Evolutionary conservation across 2,329 filamentous ascomycete genomes (phyloP), one percentile per base, ranked within the genome.

Genomic region (Thelonectria blattea): DNA sequence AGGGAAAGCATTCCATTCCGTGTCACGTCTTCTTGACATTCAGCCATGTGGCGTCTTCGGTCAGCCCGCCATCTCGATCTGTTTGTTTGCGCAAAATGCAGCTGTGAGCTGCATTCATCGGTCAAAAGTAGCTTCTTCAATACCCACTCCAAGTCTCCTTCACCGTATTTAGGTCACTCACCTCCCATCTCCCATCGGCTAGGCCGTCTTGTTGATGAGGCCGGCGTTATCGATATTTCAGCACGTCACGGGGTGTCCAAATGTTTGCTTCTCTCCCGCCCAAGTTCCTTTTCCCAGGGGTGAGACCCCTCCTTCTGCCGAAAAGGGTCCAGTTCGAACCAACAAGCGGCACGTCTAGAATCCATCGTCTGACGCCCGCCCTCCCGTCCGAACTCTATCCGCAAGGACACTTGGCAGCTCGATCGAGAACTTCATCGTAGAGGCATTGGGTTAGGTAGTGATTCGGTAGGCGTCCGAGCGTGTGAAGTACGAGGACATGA

Each of bases 291-390:
- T 30, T 30, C 27, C 27, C 27, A 30, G 27, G 27, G 27, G 22
- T 24, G 27, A 30, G 27, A 30, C 27, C 27, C 27, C 27, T 30
- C 27, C 27, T 4, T 30, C 27, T 58, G 63, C 61, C 58, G 56
- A 27, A 60, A 37, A 12, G 41, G 20, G 45, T 53, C 58, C 46
- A 60, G 59, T 63, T 63, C 47, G 53, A 59, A 57, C 46, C 55
- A 51, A 51, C 52, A 37, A 14, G 34, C 34, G 51, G 55, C 22
- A 24, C 49, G 57, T 59, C 52, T 58, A 55, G 52, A 24, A 30
- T 10, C 34, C 46, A 45, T 60, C 60, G 56, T 62, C 27, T 62
- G 60, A 62, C 50, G 6, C 48, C 18, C 30, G 20, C 24, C 37
- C 34, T 22, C 46, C 48, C 52, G 37, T 41, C 39, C 37, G 50